A percentile compares a stretch with the other conserved stretches of the same genome.
phyloP scores from a whole-genome alignment of 78 protist genomes.

The Dictyostelium brefeldianum region DNA sequence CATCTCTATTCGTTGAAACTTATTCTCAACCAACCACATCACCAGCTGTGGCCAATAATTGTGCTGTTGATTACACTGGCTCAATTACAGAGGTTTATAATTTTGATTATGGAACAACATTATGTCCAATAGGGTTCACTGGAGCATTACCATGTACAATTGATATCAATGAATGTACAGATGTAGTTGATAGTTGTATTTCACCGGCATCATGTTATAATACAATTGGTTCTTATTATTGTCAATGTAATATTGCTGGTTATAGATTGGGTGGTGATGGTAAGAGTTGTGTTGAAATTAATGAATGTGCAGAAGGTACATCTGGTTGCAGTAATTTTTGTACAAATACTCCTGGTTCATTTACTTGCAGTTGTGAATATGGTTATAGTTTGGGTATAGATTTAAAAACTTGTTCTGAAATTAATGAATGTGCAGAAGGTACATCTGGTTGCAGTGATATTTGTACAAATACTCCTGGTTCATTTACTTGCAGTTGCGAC shows the following conservation, averaged over 20 bases:
- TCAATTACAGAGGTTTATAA: too few species aligned
- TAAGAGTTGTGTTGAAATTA: not conserved
- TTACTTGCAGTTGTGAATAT: not conserved
- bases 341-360: not conserved
- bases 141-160: too few species aligned
- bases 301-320: not conserved
- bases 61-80: too few species aligned
- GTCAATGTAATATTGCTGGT: not conserved
- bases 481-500: not conserved
- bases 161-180: not conserved
- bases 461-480: not conserved
- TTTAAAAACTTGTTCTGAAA: not conserved
- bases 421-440: not conserved
- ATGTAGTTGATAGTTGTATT: not conserved
- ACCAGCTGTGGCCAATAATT: too few species aligned
- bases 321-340: not conserved
- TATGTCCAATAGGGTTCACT: too few species aligned
- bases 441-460: not conserved
- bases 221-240: not conserved
- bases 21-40: too few species aligned
- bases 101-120: too few species aligned
- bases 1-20: too few species aligned
- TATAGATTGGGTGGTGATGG: not conserved
- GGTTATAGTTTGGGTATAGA: not conserved
- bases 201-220: not conserved